Base-by-base conservation (phyloP, 352 stramenopile species). In the Globisporangium paddicum region DNA sequence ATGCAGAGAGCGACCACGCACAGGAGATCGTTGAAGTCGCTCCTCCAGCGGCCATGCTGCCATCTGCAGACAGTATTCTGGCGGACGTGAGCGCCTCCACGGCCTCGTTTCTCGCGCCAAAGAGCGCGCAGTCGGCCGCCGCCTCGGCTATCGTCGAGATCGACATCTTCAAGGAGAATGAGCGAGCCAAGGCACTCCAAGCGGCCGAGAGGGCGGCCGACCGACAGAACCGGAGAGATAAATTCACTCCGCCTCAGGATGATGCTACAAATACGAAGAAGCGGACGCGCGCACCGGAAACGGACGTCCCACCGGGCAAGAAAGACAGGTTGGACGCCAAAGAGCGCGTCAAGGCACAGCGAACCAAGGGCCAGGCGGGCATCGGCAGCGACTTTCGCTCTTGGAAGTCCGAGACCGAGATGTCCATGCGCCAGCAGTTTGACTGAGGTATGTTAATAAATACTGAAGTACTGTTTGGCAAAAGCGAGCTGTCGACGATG, bases 361-460 rank as follows among this genome's bases (percentile, higher is more conserved):
- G 85, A 10, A 45, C 75, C 23, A 84, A 79, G 30, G 82, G 85
- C 30, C 85, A 94, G 52, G 77, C 82, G 44, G 85, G 82, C 30
- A 92, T 94, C 35, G 85, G 85, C 32, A 82, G 77, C 19, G 71
- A 93, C 55, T 94, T 93, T 32, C 70, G 75, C 23, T 46, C 60
- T 25, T 94, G 85, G 85, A 89, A 90, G 55, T 85, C 75, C 26
- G 85, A 94, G 60, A 78, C 77, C 9, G 85, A 93, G 70, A 94
- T 94, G 85, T 58, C 66, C 9, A 58, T 92, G 53, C 72, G 85
- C 1, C 85, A 95, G 66, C 76, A 90, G 47, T 95, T 85, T 50
- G 79, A 90, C 60, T 94, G 52, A 70, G 28, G 18, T 28, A 19
- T 7, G 13, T 25, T 32, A 32, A 32, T 6, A 32, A 32, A 32